Percentiles rank a stretch among this genome's conserved stretches.
Conservation (phyloP, 768 basidiomycete genomes). For the Russula compacta region DNA sequence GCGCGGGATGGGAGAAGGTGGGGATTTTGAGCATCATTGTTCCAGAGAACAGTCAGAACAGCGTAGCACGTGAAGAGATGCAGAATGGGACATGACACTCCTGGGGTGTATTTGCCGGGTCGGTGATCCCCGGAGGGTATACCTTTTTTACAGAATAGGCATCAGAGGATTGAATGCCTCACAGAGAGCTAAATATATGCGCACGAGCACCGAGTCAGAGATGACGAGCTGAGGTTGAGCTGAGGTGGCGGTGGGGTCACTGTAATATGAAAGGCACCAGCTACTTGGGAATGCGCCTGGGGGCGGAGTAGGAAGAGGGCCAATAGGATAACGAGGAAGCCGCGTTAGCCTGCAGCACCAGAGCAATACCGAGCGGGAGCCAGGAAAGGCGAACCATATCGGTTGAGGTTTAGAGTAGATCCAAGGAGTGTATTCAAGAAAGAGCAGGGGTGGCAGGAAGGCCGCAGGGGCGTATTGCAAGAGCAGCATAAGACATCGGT, state of each 20-base stretch:
- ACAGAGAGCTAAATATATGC: background rate
- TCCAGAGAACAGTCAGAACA: background rate
- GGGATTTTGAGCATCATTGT: conserved; percentile 52
- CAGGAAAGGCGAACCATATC: too few relatives aligned
- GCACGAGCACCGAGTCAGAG: conserved; percentile 59
- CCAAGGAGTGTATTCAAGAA: too few relatives aligned
- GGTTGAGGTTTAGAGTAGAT: too few relatives aligned
- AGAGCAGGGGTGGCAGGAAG: too few relatives aligned
- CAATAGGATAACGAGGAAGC: too few relatives aligned
- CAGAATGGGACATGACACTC: conserved; percentile 21
- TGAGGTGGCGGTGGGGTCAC: conserved; percentile 61
- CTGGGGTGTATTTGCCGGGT: conserved; percentile 49
- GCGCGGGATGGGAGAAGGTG: conserved; percentile 56
- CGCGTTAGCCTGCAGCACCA: too few relatives aligned
- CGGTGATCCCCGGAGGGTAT: conserved; percentile 54
- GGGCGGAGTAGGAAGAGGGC: conserved; percentile 45
- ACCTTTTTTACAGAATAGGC: conserved; percentile 35
- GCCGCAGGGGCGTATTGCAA: too few relatives aligned
- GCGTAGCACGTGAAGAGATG: background rate
- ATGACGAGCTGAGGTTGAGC: conserved; percentile 69
- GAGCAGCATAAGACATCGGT: too few relatives aligned
- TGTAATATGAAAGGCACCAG: conserved; percentile 59
- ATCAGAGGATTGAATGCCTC: background rate
- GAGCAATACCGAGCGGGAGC: too few relatives aligned
- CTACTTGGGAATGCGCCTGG: conserved; percentile 60